Evolutionary conservation across 2,329 filamentous ascomycete species (phyloP).

Genomic region (Sporothrix curviconia): DNA sequence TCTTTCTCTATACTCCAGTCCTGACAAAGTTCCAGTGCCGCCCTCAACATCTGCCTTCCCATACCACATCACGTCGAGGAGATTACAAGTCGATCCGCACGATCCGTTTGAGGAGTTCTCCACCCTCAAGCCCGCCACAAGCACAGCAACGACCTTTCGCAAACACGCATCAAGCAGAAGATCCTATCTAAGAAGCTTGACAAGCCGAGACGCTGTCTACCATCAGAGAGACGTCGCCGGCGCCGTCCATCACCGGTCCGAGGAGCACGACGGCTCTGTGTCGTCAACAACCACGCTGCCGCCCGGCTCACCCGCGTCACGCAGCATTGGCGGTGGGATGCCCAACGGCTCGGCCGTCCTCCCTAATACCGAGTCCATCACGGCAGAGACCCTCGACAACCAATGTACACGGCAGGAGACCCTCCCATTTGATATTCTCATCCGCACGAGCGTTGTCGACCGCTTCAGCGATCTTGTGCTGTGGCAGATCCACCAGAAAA

Average conservation of each 20-base stretch:
- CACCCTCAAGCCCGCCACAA: constrained; percentile 59
- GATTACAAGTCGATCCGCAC: constrained; percentile 85
- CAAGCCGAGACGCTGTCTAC: constrained; percentile 40
- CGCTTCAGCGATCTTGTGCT: constrained; percentile 96
- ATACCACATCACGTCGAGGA: constrained; percentile 93
- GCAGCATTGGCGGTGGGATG: constrained; percentile 28
- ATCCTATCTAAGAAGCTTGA: constrained; percentile 64
- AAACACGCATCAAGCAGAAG: constrained; percentile 78
- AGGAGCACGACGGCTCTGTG: constrained; percentile 46
- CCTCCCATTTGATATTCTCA: constrained; percentile 85
- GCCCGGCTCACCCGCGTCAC: constrained; percentile 47
- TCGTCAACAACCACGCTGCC: constrained; percentile 54
- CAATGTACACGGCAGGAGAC: constrained; percentile 83
- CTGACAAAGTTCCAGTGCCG: constrained; percentile 32
- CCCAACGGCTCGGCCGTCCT: constrained; percentile 35
- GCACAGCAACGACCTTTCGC: constrained; percentile 70
- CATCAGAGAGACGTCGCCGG: constrained; percentile 43
- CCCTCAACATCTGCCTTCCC: constrained; percentile 95
- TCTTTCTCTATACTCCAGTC: neutral
- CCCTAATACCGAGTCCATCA: constrained; percentile 80
- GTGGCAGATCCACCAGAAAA: constrained; percentile 94
- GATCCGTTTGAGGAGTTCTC: constrained; percentile 84
- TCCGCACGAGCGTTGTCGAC: constrained; percentile 88
- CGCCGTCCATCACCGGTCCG: constrained; percentile 39
- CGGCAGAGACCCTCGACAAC: constrained; percentile 68